Evolutionary conservation across 768 basidiomycete species (phyloP), one percentile per base, ranked within the genome.

Genomic region (Leccinum obscurum): DNA sequence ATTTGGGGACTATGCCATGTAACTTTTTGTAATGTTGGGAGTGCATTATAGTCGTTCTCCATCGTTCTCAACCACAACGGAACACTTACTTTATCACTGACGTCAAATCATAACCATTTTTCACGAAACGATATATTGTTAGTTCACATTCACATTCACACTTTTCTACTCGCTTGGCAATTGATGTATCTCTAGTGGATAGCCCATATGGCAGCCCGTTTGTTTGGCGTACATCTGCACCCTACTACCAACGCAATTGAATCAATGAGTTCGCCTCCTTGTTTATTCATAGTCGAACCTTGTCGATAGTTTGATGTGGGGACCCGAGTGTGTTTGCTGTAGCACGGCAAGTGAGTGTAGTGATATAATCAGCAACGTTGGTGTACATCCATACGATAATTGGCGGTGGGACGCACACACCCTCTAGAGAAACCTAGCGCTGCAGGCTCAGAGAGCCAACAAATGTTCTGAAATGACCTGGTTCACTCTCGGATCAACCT

Each of bases 1-100:
- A 2, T 86, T 85, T 62, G 54, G 68, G 7, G 73, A 68, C 13
- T 52, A 73, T 55, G 77, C 77, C 4, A 37, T 77, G 49, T 78
- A 68, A 67, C 58, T 32, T 20, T 52, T 35, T 32, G 56, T 44
- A 48, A 54, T 41, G 14, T 48, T 39, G 9, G 20, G 20, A 17
- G 26, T 15, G 32, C 44, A 6, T 57, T 37, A 39, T n/a, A 30
- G 37, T 56, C 54, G 35, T 30, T 5, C 7, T n/a, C 17, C 46
- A 39, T 57, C 46, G 13, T 15, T 52, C 13, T 46, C n/a, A 13
- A 54, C n/a, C 6, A 48, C 30, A 52, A 11, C 8, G 49, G 44
- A 61, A 52, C 10, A 30, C 56, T 39, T 66, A 69, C 54, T 51
- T 39, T 67, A 66, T 56, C 28, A 3, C 14, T 59, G 64, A 65